phyloP scores from a whole-genome alignment of 306 rosid genomes.

The Medicago truncatula region DNA sequence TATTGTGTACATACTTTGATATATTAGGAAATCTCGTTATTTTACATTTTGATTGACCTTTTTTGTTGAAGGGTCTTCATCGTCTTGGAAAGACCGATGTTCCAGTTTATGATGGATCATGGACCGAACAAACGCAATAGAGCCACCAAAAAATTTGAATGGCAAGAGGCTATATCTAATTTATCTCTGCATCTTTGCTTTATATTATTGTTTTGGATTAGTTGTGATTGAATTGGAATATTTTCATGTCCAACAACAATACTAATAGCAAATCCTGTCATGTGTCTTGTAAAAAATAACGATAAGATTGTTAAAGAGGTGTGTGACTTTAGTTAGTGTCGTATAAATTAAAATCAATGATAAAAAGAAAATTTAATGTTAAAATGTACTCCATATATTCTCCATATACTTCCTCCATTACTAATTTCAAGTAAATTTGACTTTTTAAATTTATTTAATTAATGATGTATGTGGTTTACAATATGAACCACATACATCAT shows the following conservation, averaged over 20 bases:
- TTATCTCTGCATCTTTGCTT: conserved; percentile 17
- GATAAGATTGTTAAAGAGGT: not conserved
- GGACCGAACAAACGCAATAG: conserved; percentile 60
- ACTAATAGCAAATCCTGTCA: conserved; percentile 9
- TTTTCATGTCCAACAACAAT: conserved; percentile 24
- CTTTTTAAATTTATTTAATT: too few species aligned
- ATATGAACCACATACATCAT: too few species aligned
- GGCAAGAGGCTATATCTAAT: conserved; percentile 20
- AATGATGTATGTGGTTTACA: too few species aligned
- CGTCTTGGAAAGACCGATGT: conserved; percentile 82
- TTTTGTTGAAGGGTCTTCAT: conserved; percentile 74
- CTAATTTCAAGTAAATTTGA: too few species aligned
- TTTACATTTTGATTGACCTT: conserved; percentile 6
- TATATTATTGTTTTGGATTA: not conserved
- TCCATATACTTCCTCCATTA: too few species aligned
- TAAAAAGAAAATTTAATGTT: not conserved
- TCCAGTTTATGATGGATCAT: conserved; percentile 92
- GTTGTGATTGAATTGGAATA: conserved; percentile 34
- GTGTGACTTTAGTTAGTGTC: not conserved
- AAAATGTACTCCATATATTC: too few species aligned
- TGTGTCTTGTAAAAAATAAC: conserved; percentile 34
- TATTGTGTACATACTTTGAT: not conserved
- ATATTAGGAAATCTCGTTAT: not conserved
- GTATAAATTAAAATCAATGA: not conserved
- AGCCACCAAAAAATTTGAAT: conserved; percentile 26